Evolutionary conservation across 2,329 filamentous ascomycete genomes (phyloP), one percentile per base, ranked within the genome.

Genomic region (Colletotrichum tropicale): DNA sequence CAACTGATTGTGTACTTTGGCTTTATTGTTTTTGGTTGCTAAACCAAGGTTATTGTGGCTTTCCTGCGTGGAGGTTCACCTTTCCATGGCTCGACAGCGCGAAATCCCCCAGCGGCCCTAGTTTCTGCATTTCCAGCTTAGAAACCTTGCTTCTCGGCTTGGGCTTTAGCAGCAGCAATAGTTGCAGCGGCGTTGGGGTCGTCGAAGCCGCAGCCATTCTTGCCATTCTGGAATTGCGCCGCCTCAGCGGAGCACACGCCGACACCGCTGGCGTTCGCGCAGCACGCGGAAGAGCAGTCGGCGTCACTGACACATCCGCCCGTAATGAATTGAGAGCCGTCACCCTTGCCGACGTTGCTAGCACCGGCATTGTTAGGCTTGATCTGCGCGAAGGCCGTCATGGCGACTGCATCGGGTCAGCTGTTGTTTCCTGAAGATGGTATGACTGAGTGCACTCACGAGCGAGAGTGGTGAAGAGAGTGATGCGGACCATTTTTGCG

Each of bases 201-300:
- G 16, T 74, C 68, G 62, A 84, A 84, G 13, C 80, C 81, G 52
- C 83, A 84, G 13, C 83, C 83, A 24, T 79, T 79, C 79, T 84
- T 84, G 71, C 82, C 82, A 24, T 80, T 78, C 62, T 80, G 77
- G 61, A 80, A 80, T 66, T 79, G 77, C 9, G 81, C 81, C 8
- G 79, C 81, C 66, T 80, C 66, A 12, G 76, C 82, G 12, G 82
- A 82, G 80, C 83, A 81, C 56, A 83, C 79, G 38, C 80, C 81
- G 8, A 66, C 70, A 30, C 78, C 80, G 55, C 74, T 78, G 26
- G 78, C 77, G 64, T 79, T 69, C 36, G 82, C 82, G 32, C 82
- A 83, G 79, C 82, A 83, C 8, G 64, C 68, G 6, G 77, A 78
- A 6, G 78, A 77, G 70, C 82, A 83, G 70, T 83, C 82, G 16